Conservation (phyloP, 768 basidiomycete species). For the Rhodotorula kratochvilovae region DNA sequence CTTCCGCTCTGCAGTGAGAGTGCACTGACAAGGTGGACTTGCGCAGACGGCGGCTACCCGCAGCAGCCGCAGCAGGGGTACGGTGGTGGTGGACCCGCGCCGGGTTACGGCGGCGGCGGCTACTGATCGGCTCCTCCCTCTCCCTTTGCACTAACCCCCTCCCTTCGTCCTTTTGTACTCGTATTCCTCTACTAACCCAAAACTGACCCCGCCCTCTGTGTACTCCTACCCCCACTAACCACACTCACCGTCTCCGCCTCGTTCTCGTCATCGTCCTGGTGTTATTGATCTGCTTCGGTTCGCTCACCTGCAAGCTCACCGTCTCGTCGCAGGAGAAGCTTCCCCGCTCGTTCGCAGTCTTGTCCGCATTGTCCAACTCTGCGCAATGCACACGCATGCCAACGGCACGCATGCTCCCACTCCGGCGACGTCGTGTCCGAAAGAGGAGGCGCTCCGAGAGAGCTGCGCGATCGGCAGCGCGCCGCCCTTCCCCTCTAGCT, state of each 20-base stretch:
- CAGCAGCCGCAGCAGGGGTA: slow-evolving; percentile 6
- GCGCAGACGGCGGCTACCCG: slow-evolving; percentile 2
- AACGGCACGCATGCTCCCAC: no score
- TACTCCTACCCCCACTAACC: not conserved
- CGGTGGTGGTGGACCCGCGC: not conserved
- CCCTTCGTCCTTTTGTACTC: not conserved
- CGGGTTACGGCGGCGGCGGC: not conserved
- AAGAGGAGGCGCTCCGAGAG: no score
- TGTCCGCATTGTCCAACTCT: no score
- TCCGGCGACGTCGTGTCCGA: no score
- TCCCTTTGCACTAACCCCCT: not conserved
- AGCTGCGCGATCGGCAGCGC: no score
- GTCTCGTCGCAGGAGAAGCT: no score
- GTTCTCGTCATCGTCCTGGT: not conserved
- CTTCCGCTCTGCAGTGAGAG: not conserved
- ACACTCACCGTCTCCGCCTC: not conserved
- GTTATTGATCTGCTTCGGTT: not conserved
- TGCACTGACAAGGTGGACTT: not conserved
- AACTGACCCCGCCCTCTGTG: not conserved
- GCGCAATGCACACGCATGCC: no score
- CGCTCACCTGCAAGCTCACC: no score
- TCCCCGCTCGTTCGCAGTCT: no score
- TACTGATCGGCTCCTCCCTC: not conserved
- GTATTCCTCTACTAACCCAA: not conserved
- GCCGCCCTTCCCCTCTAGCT: no score